Percentiles rank a stretch among this genome's conserved stretches.
Evolutionary conservation across 768 basidiomycete genomes (phyloP).

Genomic region (Suillus bovinus): DNA sequence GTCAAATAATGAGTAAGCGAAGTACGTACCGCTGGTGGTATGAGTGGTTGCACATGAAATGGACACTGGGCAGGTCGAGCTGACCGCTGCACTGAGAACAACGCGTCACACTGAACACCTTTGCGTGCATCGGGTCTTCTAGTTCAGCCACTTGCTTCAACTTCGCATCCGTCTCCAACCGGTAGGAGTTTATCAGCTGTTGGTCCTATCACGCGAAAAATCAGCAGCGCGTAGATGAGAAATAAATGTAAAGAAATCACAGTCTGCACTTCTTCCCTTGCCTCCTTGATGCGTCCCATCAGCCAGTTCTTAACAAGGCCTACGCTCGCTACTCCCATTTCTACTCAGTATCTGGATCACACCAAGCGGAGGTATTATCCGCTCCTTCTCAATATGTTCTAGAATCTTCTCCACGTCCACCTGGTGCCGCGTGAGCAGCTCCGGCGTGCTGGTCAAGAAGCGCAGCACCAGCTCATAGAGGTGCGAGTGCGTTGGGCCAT

Average conservation of each 20-base stretch:
- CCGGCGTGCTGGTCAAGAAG: conserved; percentile 83
- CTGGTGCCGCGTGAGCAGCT: conserved; percentile 69
- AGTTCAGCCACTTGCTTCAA: conserved; percentile 81
- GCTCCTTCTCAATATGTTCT: conserved; percentile 75
- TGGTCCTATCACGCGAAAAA: conserved; percentile 61
- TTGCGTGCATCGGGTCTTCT: conserved; percentile 73
- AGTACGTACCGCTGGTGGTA: conserved; percentile 84
- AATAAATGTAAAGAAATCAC: conserved; percentile 44
- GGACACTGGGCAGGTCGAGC: conserved; percentile 89
- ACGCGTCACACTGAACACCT: conserved; percentile 91
- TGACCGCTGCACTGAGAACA: conserved; percentile 89
- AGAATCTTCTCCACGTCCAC: conserved; percentile 71
- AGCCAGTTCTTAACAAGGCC: conserved; percentile 93
- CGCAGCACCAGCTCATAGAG: conserved; percentile 87
- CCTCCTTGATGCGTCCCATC: conserved; percentile 71
- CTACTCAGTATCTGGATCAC: conserved; percentile 87
- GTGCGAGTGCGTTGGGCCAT: conserved; percentile 70
- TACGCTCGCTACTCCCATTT: conserved; percentile 87
- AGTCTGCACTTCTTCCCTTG: conserved; percentile 74
- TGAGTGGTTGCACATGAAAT: conserved; percentile 98
- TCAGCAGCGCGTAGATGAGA: conserved; percentile 1
- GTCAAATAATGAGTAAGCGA: background rate
- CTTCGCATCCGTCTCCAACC: conserved; percentile 78
- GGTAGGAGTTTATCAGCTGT: conserved; percentile 84
- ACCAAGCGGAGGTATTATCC: conserved; percentile 85